These are phyloP conservation scores for Coniophora puteana DNA, from an alignment of 1,284 basidiomycete genomes.

Conservation along the genomic window DNA sequence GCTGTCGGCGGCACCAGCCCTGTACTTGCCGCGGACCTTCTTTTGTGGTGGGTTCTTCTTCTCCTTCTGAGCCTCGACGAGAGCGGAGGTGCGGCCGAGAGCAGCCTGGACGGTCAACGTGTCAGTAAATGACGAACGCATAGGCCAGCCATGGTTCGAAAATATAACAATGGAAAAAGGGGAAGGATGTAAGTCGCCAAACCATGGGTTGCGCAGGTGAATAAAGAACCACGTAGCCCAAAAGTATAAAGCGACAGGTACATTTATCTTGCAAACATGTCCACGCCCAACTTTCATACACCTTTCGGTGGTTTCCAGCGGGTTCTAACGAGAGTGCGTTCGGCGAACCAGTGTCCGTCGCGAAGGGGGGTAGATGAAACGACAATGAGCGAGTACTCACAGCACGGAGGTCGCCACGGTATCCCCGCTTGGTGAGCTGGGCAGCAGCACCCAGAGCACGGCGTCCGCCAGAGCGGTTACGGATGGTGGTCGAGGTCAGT, in stretches of 20 bases:
- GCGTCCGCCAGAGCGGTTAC: conserved; percentile 71
- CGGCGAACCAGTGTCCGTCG: conserved; percentile 7
- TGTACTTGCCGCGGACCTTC: conserved; percentile 79
- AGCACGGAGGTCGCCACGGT: conserved; percentile 79
- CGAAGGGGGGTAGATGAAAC: conserved; percentile 9
- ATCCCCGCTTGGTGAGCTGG: conserved; percentile 65
- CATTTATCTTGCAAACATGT: conserved; percentile 77
- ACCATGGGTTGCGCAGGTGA: conserved; percentile 16
- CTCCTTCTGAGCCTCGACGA: conserved; percentile 68
- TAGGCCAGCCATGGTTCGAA: conserved; percentile 15
- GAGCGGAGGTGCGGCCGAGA: conserved; percentile 78
- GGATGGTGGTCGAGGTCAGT: conserved; percentile 51
- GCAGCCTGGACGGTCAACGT: conserved; percentile 52
- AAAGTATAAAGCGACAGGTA: conserved; percentile 8
- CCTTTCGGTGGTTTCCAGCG: conserved; percentile 60
- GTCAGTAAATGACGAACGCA: conserved; percentile 6
- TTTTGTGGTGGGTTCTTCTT: conserved; percentile 68
- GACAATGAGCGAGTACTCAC: conserved; percentile 48
- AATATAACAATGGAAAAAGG: conserved; percentile 10
- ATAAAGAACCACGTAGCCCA: conserved; percentile 18
- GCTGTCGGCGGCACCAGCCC: conserved; percentile 37
- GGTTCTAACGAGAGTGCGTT: conserved; percentile 74
- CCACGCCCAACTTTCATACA: conserved; percentile 81
- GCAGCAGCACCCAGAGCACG: conserved; percentile 73
- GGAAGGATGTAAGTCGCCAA: conserved; percentile 23